Conservation (phyloP, 805 yeast species). For the Metschnikowia rubicola region DNA sequence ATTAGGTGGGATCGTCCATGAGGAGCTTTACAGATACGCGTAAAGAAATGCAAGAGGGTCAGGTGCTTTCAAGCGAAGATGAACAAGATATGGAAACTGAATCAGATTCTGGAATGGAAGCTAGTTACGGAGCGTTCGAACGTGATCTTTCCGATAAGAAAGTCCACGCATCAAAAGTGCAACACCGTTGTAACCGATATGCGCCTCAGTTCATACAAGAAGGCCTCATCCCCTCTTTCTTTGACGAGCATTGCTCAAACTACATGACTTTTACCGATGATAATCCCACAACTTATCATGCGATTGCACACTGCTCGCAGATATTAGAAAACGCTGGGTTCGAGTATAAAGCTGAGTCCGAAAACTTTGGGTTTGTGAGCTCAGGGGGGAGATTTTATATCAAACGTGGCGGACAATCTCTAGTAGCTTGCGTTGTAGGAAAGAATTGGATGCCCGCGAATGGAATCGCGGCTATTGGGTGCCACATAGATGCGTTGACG, state of each 20-base stretch:
- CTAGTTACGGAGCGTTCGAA: not conserved
- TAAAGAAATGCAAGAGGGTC: too few species aligned
- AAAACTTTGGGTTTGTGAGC: constrained; percentile 5
- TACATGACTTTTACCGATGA: constrained; percentile 31
- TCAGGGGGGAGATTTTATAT: constrained; percentile 27
- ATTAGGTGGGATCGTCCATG: too few species aligned
- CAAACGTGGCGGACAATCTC: constrained; percentile 28
- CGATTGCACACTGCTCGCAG: constrained; percentile 22
- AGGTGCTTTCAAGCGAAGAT: not conserved
- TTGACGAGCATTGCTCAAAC: constrained; percentile 18
- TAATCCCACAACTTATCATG: constrained; percentile 44
- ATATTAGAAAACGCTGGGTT: constrained; percentile 29
- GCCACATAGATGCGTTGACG: constrained; percentile 39
- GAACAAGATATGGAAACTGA: not conserved
- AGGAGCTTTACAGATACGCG: too few species aligned
- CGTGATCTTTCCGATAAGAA: too few species aligned
- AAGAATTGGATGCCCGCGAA: constrained; percentile 32
- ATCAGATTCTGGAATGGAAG: not conserved
- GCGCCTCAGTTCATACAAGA: too few species aligned
- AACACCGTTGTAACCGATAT: too few species aligned
- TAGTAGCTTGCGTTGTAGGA: constrained; percentile 39
- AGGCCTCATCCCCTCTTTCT: constrained; percentile 1
- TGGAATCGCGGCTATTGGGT: constrained; percentile 28
- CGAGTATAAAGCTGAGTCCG: constrained; percentile 24
- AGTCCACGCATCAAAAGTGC: too few species aligned